phyloP scores from a whole-genome alignment of 2,329 filamentous ascomycete species.

The Keithomyces neogunnii region DNA sequence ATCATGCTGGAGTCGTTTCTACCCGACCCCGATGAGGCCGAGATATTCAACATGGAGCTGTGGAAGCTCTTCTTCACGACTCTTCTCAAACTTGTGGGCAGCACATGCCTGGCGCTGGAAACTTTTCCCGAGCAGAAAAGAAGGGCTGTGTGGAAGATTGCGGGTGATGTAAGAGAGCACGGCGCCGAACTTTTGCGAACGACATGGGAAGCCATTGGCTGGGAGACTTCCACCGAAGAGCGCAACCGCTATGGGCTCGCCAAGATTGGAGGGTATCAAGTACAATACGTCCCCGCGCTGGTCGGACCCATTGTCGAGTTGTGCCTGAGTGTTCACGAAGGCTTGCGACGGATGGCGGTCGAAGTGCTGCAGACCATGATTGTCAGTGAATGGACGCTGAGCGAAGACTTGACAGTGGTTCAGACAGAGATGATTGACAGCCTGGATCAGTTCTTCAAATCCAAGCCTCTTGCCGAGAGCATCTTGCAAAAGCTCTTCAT shows the following conservation, averaged over 20 bases:
- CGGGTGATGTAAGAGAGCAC: slow-evolving; percentile 86
- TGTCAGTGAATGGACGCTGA: slow-evolving; percentile 93
- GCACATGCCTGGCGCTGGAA: slow-evolving; percentile 80
- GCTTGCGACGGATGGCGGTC: slow-evolving; percentile 79
- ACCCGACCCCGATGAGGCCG: slow-evolving; percentile 83
- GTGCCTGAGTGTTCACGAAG: slow-evolving; percentile 91
- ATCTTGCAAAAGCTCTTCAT: slow-evolving; percentile 91
- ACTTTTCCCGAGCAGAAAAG: slow-evolving; percentile 96
- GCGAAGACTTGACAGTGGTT: slow-evolving; percentile 81
- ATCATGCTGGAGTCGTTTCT: slow-evolving; percentile 78
- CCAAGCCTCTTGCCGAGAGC: slow-evolving; percentile 77
- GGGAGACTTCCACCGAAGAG: slow-evolving; percentile 82
- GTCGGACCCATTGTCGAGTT: slow-evolving; percentile 89
- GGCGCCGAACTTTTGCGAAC: slow-evolving; percentile 77
- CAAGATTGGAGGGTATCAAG: slow-evolving; percentile 92
- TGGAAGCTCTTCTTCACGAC: slow-evolving; percentile 94
- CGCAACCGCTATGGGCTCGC: slow-evolving; percentile 65
- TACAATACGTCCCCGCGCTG: slow-evolving; percentile 91
- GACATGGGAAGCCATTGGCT: slow-evolving; percentile 93
- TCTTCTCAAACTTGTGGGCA: slow-evolving; percentile 80
- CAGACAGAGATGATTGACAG: slow-evolving; percentile 97
- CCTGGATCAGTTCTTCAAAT: slow-evolving; percentile 82
- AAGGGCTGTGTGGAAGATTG: slow-evolving; percentile 96
- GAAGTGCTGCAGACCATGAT: slow-evolving; percentile 97
- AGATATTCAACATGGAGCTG: slow-evolving; percentile 83